phyloP scores from a whole-genome alignment of 2,329 filamentous ascomycete species.

The Eurotiales sp. region DNA sequence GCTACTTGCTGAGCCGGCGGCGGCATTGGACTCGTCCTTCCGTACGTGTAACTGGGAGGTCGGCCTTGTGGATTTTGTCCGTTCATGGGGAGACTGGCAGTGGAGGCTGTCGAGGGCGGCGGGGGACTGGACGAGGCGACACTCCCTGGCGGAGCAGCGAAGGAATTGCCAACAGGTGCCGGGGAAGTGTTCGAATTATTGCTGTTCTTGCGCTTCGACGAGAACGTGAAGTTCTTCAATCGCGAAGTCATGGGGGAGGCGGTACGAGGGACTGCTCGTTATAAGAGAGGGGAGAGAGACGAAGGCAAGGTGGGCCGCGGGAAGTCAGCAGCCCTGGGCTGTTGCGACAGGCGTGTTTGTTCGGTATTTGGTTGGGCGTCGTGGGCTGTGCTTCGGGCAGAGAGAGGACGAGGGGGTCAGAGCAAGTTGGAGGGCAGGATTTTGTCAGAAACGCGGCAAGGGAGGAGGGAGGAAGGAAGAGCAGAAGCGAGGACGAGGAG shows the following conservation, averaged over 20 bases:
- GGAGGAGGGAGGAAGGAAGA: not conserved
- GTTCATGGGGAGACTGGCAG: slow-evolving; percentile 55
- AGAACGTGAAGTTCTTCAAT: slow-evolving; percentile 48
- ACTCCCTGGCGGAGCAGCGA: slow-evolving; percentile 34
- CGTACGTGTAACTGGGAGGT: slow-evolving; percentile 60
- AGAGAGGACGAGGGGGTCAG: not conserved
- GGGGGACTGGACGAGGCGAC: slow-evolving; percentile 32
- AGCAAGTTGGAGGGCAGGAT: not conserved
- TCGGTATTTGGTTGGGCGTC: not conserved
- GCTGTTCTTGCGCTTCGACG: slow-evolving; percentile 48
- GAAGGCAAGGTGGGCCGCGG: slow-evolving; percentile 10
- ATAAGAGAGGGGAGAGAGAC: slow-evolving; percentile 15
- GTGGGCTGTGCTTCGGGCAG: not conserved
- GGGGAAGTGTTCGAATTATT: slow-evolving; percentile 37
- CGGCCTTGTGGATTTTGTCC: slow-evolving; percentile 53
- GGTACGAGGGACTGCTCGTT: slow-evolving; percentile 17
- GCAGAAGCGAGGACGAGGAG: not conserved
- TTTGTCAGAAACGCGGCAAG: not conserved
- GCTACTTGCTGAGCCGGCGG: slow-evolving; percentile 31
- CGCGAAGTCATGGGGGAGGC: slow-evolving; percentile 52
- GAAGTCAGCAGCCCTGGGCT: slow-evolving; percentile 8
- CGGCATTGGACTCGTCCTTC: slow-evolving; percentile 18
- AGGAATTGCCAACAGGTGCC: slow-evolving; percentile 26
- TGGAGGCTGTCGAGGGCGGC: slow-evolving; percentile 43
- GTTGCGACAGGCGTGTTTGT: not conserved